Conservation (phyloP, 805 yeast genomes). For the Teunomyces stri region DNA sequence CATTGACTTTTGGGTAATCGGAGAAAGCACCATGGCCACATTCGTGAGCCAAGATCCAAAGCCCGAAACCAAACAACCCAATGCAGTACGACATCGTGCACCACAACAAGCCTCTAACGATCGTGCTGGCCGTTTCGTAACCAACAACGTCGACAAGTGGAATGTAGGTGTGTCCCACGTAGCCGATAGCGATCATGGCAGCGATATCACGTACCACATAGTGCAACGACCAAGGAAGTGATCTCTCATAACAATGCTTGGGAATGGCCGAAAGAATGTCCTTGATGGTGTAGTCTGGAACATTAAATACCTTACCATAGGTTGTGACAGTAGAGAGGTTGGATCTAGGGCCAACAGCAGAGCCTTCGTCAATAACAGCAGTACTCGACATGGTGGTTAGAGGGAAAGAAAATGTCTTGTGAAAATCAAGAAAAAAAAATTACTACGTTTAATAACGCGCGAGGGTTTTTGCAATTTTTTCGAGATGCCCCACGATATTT, state of each 20-base stretch:
- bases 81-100: conserved; percentile 48
- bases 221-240: conserved; percentile 49
- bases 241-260: conserved; percentile 67
- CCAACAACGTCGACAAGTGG: conserved; percentile 43
- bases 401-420: neutral
- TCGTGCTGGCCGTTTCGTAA: conserved; percentile 14
- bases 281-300: conserved; percentile 74
- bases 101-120: conserved; percentile 59
- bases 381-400: neutral
- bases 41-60: conserved; percentile 88
- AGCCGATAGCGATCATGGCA: conserved; percentile 48
- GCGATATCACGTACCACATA: conserved; percentile 69
- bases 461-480: neutral
- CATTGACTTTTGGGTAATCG: conserved; percentile 69
- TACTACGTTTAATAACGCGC: neutral
- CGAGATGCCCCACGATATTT: neutral
- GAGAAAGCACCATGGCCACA: conserved; percentile 89
- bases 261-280: conserved; percentile 74
- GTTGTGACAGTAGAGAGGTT: conserved; percentile 53
- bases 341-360: conserved; percentile 4
- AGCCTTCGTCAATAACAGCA: conserved; percentile 4
- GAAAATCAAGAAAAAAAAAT: neutral
- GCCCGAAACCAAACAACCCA: conserved; percentile 72
- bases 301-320: conserved; percentile 63
- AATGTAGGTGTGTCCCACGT: conserved; percentile 52